These are phyloP conservation scores for Cryptosporidium felis DNA, from an alignment of 169 alveolate genomes.

Conservation along the genomic window DNA sequence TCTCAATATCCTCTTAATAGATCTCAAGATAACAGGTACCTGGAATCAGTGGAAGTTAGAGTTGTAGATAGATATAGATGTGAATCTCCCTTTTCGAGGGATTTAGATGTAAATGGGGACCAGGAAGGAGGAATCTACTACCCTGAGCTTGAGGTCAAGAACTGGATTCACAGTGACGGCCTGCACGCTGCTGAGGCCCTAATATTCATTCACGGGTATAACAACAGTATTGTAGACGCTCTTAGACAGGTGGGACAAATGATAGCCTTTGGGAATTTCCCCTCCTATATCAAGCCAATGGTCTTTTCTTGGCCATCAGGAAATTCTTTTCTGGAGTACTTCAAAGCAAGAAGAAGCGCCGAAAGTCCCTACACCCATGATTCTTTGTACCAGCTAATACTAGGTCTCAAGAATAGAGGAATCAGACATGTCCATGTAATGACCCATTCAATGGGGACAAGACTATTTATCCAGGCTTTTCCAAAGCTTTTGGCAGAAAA, in stretches of 20 bases:
- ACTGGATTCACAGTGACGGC: slow-evolving; percentile 79
- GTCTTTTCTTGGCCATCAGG: slow-evolving; percentile 86
- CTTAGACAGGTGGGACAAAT: slow-evolving; percentile 81
- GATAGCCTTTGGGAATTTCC: slow-evolving; percentile 83
- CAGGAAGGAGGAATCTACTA: slow-evolving; percentile 70
- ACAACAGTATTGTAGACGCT: slow-evolving; percentile 74
- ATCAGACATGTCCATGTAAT: slow-evolving; percentile 82
- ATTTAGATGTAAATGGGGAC: slow-evolving; percentile 58
- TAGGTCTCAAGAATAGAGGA: slow-evolving; percentile 74
- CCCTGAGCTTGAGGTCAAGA: slow-evolving; percentile 59
- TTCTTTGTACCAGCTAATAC: slow-evolving; percentile 31
- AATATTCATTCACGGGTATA: slow-evolving; percentile 82
- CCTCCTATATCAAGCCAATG: slow-evolving; percentile 83
- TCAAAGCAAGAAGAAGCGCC: slow-evolving; percentile 75
- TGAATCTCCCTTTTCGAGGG: slow-evolving; percentile 49
- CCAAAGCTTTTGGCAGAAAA: slow-evolving; percentile 75
- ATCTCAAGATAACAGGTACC: slow-evolving; percentile 62
- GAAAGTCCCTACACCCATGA: slow-evolving; percentile 52
- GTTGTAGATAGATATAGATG: slow-evolving; percentile 70
- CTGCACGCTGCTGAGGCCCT: slow-evolving; percentile 80
- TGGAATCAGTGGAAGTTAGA: slow-evolving; percentile 65
- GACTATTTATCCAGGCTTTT: slow-evolving; percentile 81
- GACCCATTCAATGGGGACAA: slow-evolving; percentile 84
- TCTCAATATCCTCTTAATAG: slow-evolving; percentile 42
- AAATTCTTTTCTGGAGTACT: slow-evolving; percentile 72